Percentiles rank a stretch among this genome's conserved stretches.
phyloP scores from a whole-genome alignment of 805 yeast genomes.

The Wickerhamomyces chambardii region DNA sequence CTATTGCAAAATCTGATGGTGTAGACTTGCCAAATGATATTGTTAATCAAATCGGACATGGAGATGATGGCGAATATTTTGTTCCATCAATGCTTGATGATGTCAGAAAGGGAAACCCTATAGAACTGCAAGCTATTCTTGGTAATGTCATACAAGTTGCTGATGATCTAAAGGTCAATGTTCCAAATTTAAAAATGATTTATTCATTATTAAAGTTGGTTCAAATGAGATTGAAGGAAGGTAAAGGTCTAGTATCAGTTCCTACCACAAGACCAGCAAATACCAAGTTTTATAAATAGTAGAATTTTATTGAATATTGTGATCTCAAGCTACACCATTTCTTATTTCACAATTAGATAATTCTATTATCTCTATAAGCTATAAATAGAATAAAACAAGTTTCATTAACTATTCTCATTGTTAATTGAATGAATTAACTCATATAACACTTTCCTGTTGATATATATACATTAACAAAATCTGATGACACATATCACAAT shows the following conservation, averaged over 20 bases:
- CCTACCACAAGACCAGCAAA: constrained; percentile 24
- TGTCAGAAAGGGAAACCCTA: constrained; percentile 46
- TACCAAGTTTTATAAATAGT: neutral
- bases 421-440: too few relatives aligned
- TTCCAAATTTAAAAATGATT: constrained; percentile 52
- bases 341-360: too few relatives aligned
- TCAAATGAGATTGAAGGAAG: constrained; percentile 56
- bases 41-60: constrained; percentile 38
- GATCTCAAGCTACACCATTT: too few relatives aligned
- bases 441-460: too few relatives aligned
- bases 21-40: constrained; percentile 36
- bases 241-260: constrained; percentile 31
- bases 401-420: too few relatives aligned
- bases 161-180: constrained; percentile 29
- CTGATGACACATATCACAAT: too few relatives aligned
- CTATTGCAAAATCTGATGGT: constrained; percentile 58
- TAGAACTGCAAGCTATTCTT: constrained; percentile 62
- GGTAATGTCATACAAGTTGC: constrained; percentile 57
- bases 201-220: constrained; percentile 51
- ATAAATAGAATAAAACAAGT: too few relatives aligned
- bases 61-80: constrained; percentile 43
- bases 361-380: too few relatives aligned
- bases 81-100: constrained; percentile 70
- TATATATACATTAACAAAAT: too few relatives aligned
- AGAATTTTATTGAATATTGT: too few relatives aligned